Base-by-base conservation (phyloP, 192 early-diverging fungal genomes). In the Neocallimastix lanati region DNA sequence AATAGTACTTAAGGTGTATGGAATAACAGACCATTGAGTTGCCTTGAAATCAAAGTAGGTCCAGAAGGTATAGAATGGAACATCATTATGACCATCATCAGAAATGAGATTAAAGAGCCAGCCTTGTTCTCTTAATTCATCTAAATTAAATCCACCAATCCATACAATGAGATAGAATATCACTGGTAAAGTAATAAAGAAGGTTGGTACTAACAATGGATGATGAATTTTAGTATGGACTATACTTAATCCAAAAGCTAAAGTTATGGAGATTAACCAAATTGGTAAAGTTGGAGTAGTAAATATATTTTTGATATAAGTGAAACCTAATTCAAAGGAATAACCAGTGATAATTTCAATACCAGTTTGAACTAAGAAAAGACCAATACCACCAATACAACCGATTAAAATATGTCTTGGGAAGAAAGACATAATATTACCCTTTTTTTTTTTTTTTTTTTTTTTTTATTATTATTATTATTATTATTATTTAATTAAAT, bases 381-480 rank as follows among this genome's bases (percentile, higher is more conserved):
- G 95, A 29, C 96, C 95, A 27, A 97, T 95, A 40, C 96, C 96
- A 84, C 92, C 96, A 81, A 98, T 97, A 83, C 94, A 97, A 28
- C 95, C 96, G 28, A 97, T 95, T 9, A 98, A 87, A 81, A 98
- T 96, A 80, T 98, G 97, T 15, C 96, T 84, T 28, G 94, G 94
- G 78, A 95, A 95, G 82, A 93, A 95, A 29, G 89, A 92, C 28
- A 94, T 92, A 79, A 95, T 82, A 29, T 88, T 87, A 14, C 93
- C 93, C 58, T 94, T 86, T 76, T 80, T 6, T 33, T 33, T 33
- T 33, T 6, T 33, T 6, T 33, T 33, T 33, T 6, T 33, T 6
- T 33, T 6, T 33, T 33, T 33, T 6, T 33, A 33, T 33, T 6
- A 6, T 33, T 33, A 33, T 33, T 6, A 33, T 33, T 6, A 33